These are phyloP conservation scores for Neostapfia colusana DNA, from an alignment of 176 grass and related monocot species.

Conservation along the genomic window DNA sequence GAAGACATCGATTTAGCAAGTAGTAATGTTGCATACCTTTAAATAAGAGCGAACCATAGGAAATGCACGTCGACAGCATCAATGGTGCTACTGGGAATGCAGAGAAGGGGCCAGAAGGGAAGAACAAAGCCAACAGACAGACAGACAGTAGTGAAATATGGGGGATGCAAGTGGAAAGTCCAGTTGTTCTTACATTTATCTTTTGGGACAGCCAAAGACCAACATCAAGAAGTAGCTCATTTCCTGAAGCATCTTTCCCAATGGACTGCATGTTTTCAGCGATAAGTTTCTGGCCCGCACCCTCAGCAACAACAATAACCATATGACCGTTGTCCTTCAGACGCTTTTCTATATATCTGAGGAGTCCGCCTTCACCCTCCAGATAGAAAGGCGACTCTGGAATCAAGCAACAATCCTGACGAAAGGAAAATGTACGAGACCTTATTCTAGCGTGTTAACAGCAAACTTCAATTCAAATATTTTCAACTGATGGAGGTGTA, in stretches of 20 bases:
- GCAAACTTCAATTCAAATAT: conserved; percentile 2
- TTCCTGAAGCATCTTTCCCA: conserved; percentile 85
- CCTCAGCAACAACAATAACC: conserved; percentile 98
- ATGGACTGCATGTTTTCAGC: conserved; percentile 66
- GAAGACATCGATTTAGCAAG: conserved; percentile 16
- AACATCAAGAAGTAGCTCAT: conserved; percentile 82
- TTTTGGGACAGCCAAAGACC: conserved; percentile 95
- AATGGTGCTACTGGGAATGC: background rate
- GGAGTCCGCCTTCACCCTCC: conserved; percentile 84
- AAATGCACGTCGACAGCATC: background rate
- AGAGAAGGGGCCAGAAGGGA: background rate
- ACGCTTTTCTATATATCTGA: conserved; percentile 76
- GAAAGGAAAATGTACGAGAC: conserved; percentile 20
- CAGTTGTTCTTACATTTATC: conserved; percentile 70
- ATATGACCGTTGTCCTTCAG: conserved; percentile 93
- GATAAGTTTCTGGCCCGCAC: conserved; percentile 92
- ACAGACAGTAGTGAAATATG: background rate
- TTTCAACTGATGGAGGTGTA: conserved; percentile 16
- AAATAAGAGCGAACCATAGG: background rate
- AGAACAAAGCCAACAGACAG: background rate
- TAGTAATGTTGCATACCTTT: background rate
- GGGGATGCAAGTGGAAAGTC: background rate
- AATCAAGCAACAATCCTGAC: conserved; percentile 95
- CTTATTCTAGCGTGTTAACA: conserved; percentile 12
- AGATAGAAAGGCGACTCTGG: conserved; percentile 94